Conservation (phyloP, 2,329 filamentous ascomycete species). For the Trichocomaceae sp. region DNA sequence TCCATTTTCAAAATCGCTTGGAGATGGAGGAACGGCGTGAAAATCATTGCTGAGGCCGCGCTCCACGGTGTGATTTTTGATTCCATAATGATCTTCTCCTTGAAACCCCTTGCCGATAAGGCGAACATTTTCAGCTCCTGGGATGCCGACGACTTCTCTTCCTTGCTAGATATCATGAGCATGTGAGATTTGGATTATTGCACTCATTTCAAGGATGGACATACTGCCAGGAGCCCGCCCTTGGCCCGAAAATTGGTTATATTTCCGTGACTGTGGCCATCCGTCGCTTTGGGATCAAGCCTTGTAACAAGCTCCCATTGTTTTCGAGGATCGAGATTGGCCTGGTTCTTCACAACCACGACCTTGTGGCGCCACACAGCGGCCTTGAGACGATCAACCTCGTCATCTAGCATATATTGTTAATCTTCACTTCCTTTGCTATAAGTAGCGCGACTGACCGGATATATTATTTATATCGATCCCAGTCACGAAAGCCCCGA, state of each 20-base stretch:
- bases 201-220: background rate
- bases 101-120: conserved; percentile 11
- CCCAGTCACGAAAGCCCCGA: conserved; percentile 7
- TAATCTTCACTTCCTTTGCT: background rate
- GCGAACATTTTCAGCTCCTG: conserved; percentile 11
- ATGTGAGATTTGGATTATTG: background rate
- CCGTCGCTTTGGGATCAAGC: conserved; percentile 7
- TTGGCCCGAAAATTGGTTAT: conserved; percentile 7
- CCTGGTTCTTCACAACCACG: conserved; percentile 5
- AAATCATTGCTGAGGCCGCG: conserved; percentile 27
- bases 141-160: conserved; percentile 12
- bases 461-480: conserved; percentile 9
- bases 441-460: background rate
- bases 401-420: conserved; percentile 5
- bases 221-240: conserved; percentile 5
- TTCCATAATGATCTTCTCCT: conserved; percentile 9
- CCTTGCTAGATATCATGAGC: conserved; percentile 1
- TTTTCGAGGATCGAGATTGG: conserved; percentile 8
- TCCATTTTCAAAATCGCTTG: conserved; percentile 34
- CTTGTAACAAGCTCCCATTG: conserved; percentile 10
- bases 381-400: conserved; percentile 8
- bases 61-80: conserved; percentile 10
- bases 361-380: conserved; percentile 10
- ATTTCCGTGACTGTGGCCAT: conserved; percentile 10
- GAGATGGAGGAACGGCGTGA: conserved; percentile 29